phyloP scores from a whole-genome alignment of 2,329 filamentous ascomycete species.

The Cladosporium phlei region DNA sequence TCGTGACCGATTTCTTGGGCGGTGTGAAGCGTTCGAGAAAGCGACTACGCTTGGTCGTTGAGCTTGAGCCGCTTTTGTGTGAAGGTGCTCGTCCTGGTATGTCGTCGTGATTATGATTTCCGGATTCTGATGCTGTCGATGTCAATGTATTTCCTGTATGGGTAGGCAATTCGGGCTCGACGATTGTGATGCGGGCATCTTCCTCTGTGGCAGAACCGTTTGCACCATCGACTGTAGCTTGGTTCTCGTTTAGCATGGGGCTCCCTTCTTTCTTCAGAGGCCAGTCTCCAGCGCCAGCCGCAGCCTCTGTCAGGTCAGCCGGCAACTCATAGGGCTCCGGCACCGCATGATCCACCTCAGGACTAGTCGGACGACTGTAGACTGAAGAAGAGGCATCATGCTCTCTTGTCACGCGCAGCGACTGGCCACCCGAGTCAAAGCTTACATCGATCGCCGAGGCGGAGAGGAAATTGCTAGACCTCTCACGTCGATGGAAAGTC shows the following conservation, averaged over 20 bases:
- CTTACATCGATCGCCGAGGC: too few species aligned
- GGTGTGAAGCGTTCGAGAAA: constrained; percentile 23
- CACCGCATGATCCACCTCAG: constrained; percentile 29
- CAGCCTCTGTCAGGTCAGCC: constrained; percentile 8
- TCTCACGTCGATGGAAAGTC: constrained; percentile 19
- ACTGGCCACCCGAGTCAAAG: too few species aligned
- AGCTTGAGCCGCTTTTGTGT: constrained; percentile 23
- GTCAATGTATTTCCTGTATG: too few species aligned
- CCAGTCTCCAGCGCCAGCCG: constrained; percentile 15
- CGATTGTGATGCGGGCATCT: not conserved
- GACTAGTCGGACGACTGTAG: constrained; percentile 36
- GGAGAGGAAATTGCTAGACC: too few species aligned
- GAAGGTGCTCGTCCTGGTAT: constrained; percentile 8
- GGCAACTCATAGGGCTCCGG: not conserved
- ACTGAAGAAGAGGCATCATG: constrained; percentile 32
- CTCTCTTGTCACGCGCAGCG: constrained; percentile 30
- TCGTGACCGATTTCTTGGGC: constrained; percentile 21
- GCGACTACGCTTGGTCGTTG: constrained; percentile 14
- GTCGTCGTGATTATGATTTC: not conserved
- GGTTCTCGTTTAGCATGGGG: not conserved
- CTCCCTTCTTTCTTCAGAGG: constrained; percentile 3
- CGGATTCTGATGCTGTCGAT: not conserved
- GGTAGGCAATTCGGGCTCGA: not conserved
- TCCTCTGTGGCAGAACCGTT: not conserved
- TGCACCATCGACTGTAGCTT: not conserved